Base-by-base conservation (phyloP, 2,329 filamentous ascomycete species). In the Leptographium flavum region DNA sequence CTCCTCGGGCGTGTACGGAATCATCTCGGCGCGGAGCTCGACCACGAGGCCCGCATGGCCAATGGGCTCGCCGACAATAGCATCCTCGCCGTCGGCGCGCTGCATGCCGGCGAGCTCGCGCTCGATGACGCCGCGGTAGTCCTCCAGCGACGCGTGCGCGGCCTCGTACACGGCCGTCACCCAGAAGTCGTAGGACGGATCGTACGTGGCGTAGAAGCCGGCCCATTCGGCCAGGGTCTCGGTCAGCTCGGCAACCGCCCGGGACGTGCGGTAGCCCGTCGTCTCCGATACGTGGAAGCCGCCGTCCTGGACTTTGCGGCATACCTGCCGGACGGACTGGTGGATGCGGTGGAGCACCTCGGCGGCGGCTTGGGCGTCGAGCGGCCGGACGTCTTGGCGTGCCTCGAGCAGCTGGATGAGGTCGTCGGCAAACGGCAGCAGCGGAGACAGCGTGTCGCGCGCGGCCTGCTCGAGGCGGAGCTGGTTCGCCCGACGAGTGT, bases 131-230 rank as follows among this genome's bases (percentile, higher is more conserved):
- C 56, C 50, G 2, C 64, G 52, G 30, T 68, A 57, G 0, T 54
- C 53, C 10, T 57, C 50, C 4, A 74, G 54, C 1, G 59, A 57
- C 2, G 50, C 48, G 22, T 66, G 56, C 3, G 71, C 57, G 2
- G 58, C 54, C 3, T 56, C 52, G 50, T 68, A 72, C 1, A 72
- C 70, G 6, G 60, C 55, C 1, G 60, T 56, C 0, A 68, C 64
- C 74, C 74, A 79, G 70, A 71, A 78, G 36, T 71, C 67, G 45
- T 76, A 76, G 14, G 64, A 46, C 1, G 74, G 73, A 49, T 78
- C 70, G 50, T 77, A 78, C 3, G 66, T 67, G 27, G 62, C 58
- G 54, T 73, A 77, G 52, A 76, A 79, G 0, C 41, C 47, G 45
- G 63, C 67, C 53, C 66, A 68, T 50, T 77, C 71, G 2, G 57